Percentiles rank a stretch among this genome's conserved stretches.
phyloP scores from a whole-genome alignment of 495 filamentous ascomycete genomes.

The Trichocladium uniseriatum region DNA sequence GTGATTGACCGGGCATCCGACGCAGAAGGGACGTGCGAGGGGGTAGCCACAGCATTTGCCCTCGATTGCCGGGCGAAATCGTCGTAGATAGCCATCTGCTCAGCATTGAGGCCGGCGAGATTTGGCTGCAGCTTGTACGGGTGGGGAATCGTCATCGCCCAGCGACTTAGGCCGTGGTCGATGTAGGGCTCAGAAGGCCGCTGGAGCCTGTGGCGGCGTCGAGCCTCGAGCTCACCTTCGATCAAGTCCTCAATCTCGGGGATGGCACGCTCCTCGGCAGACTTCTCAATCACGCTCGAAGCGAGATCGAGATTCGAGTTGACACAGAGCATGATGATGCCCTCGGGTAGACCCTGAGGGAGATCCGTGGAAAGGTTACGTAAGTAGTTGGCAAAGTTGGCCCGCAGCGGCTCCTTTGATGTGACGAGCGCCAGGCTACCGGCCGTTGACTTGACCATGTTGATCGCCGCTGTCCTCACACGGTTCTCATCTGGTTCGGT shows the following conservation, averaged over 20 bases:
- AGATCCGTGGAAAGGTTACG: conserved; percentile 65
- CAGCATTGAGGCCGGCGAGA: conserved; percentile 63
- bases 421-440: conserved; percentile 93
- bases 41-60: conserved; percentile 27
- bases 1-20: conserved; percentile 46
- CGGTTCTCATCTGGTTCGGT: conserved; percentile 84
- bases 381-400: conserved; percentile 94
- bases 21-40: conserved; percentile 37
- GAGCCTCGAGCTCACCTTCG: conserved; percentile 59
- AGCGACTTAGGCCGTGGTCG: conserved; percentile 68
- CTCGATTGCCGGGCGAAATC: conserved; percentile 83
- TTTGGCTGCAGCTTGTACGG: conserved; percentile 70
- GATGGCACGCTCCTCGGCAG: conserved; percentile 83
- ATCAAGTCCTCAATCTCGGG: conserved; percentile 92
- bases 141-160: conserved; percentile 80
- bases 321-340: conserved; percentile 89
- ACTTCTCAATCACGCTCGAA: conserved; percentile 85
- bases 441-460: conserved; percentile 84
- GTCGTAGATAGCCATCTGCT: conserved; percentile 92
- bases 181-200: conserved; percentile 75
- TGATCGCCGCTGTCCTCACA: conserved; percentile 73
- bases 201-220: conserved; percentile 59
- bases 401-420: conserved; percentile 89
- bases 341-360: conserved; percentile 68
- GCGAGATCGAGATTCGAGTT: conserved; percentile 94